Percentiles rank a stretch among this genome's conserved stretches.
Conservation (phyloP, 169 alveolate genomes). For the Plasmodium inui region DNA sequence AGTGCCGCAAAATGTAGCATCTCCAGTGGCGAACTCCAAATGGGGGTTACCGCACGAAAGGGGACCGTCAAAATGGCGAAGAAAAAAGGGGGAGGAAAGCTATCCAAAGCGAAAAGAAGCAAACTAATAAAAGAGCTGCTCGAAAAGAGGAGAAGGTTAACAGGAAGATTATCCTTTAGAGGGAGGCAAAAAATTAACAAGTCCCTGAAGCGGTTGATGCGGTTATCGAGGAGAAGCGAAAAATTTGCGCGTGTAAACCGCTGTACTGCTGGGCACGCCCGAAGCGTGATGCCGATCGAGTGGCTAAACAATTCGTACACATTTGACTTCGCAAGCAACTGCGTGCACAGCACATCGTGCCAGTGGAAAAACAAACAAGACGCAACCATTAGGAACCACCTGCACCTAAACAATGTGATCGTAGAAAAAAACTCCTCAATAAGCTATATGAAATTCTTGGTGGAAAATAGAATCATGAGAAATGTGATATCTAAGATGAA, state of each 20-base stretch:
- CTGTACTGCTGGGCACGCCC: background rate
- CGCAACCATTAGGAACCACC: constrained; percentile 63
- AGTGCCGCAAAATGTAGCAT: background rate
- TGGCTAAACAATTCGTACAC: constrained; percentile 69
- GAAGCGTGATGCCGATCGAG: constrained; percentile 16
- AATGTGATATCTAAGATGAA: constrained; percentile 51
- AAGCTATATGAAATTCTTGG: constrained; percentile 54
- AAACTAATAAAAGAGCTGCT: background rate
- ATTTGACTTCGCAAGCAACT: constrained; percentile 44
- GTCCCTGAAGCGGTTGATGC: constrained; percentile 9
- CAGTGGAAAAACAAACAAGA: constrained; percentile 71
- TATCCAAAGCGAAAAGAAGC: background rate
- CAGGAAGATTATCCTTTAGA: background rate
- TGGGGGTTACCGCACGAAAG: background rate
- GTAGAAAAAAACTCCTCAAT: constrained; percentile 10
- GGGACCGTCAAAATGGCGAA: background rate
- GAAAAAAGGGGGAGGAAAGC: background rate
- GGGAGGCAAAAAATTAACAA: constrained; percentile 9
- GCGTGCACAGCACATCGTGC: constrained; percentile 37
- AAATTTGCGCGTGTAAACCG: background rate
- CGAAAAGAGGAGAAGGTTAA: background rate
- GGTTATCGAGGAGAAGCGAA: background rate
- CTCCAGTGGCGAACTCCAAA: background rate
- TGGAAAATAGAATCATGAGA: constrained; percentile 63
- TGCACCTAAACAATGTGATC: constrained; percentile 35